These are phyloP conservation scores for Panaeolus cyanescens DNA, from an alignment of 768 basidiomycete genomes.

Conservation along the genomic window DNA sequence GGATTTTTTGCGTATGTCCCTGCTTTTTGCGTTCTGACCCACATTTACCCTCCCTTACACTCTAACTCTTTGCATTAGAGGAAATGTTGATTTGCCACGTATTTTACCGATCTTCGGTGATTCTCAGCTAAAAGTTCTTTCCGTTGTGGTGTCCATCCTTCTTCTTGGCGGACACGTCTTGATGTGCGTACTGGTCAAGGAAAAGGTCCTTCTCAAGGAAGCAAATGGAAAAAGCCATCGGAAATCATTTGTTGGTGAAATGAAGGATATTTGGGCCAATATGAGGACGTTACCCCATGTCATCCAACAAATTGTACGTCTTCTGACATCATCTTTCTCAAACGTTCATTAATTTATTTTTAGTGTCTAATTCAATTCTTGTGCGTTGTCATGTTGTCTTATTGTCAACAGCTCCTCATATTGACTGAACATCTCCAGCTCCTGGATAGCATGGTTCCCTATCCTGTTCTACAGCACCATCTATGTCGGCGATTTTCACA, in stretches of 20 bases:
- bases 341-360: neutral
- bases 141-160: constrained; percentile 70
- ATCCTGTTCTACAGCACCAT: constrained; percentile 85
- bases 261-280: constrained; percentile 73
- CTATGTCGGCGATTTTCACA: constrained; percentile 89
- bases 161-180: constrained; percentile 67
- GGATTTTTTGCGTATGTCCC: constrained; percentile 84
- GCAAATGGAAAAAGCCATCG: constrained; percentile 23
- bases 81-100: constrained; percentile 74
- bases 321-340: neutral
- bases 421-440: constrained; percentile 36
- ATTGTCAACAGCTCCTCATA: too few relatives aligned
- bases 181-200: constrained; percentile 65
- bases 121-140: constrained; percentile 80
- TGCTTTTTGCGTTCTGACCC: neutral
- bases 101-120: constrained; percentile 75
- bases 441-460: constrained; percentile 93
- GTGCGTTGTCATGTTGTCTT: constrained; percentile 39
- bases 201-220: constrained; percentile 62
- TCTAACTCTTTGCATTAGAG: constrained; percentile 55
- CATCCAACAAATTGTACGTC: constrained; percentile 80
- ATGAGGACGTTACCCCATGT: constrained; percentile 67
- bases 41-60: neutral
- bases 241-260: constrained; percentile 40
- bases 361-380: constrained; percentile 84